phyloP scores from a whole-genome alignment of 2,329 filamentous ascomycete species.

The Aspergillus sp. region DNA sequence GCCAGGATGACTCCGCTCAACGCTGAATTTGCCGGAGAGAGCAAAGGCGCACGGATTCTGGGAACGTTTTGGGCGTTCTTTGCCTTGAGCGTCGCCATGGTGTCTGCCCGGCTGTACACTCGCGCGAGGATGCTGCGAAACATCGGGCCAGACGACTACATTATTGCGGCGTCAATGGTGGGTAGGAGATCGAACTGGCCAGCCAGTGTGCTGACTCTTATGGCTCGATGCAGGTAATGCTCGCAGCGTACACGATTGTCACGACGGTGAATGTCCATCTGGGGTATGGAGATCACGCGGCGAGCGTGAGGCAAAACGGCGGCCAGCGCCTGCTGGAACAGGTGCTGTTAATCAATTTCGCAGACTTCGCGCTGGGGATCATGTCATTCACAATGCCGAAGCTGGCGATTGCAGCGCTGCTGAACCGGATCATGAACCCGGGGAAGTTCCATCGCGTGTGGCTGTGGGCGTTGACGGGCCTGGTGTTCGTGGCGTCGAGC shows the following conservation, averaged over 20 bases:
- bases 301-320: constrained; percentile 13
- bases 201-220: constrained; percentile 4
- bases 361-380: constrained; percentile 21
- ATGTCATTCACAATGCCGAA: constrained; percentile 22
- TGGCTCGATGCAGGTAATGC: constrained; percentile 13
- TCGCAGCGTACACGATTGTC: constrained; percentile 15
- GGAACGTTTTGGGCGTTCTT: constrained; percentile 23
- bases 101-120: constrained; percentile 25
- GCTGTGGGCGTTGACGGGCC: constrained; percentile 20
- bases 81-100: constrained; percentile 21
- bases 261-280: constrained; percentile 3
- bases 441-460: constrained; percentile 7
- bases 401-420: constrained; percentile 18
- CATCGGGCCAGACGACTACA: constrained; percentile 29
- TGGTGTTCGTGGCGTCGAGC: constrained; percentile 22
- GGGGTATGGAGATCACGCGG: constrained; percentile 35
- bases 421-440: constrained; percentile 21
- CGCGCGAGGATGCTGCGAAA: constrained; percentile 21
- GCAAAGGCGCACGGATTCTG: constrained; percentile 30
- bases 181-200: constrained; percentile 2
- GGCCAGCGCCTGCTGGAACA: constrained; percentile 16
- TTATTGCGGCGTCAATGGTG: constrained; percentile 28
- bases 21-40: constrained; percentile 8
- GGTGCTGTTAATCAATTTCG: constrained; percentile 16
- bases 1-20: not conserved